Evolutionary conservation across 768 basidiomycete genomes (phyloP), one percentile per base, ranked within the genome.

Genomic region (Russula sp.): DNA sequence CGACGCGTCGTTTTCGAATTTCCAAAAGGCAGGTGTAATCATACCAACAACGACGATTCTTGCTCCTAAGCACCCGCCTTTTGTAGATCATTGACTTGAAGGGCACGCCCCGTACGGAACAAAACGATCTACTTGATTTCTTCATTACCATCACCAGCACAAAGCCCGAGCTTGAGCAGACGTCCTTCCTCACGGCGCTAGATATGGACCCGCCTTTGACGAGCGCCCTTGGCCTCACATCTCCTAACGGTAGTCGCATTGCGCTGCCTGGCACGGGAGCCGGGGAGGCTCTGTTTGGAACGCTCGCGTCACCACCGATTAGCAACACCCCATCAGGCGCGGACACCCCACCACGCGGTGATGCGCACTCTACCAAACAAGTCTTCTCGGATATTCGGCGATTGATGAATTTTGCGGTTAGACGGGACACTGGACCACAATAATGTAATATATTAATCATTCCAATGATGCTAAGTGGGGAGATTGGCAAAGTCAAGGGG

Each of bases 81-180:
- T 63, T 52, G 5, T 64, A 97, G 94, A 91, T 98, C 58, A 81
- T 98, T 18, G 95, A 98, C 74, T 80, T 98, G 54, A 97, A 97
- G 74, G 97, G 97, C 7, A 94, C 94, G 0, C 86, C 91, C 0
- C 90, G 92, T 66, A 72, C 77, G 4, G 87, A 89, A 57, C 94
- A 98, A 76, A 94, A 94, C 74, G 84, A 84, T 68, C 84, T 99
- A 14, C 82, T 96, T 44, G 95, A 98, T 72, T 82, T 87, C 22
- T 99, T 98, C 78, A 78, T 98, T 45, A 88, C 91, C 7, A 88
- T 91, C 60, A 98, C 96, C 37, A 96, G 96, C 68, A 94, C 91
- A 5, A 91, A 93, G 72, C 82, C 84, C 32, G 94, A 98, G 58
- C 80, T 99, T 14, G 84, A 91, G 65, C 87, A 83, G 72, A 88